These are phyloP conservation scores for Arthrocladium fulminans DNA, from an alignment of 2,329 filamentous ascomycete genomes.

Conservation along the genomic window DNA sequence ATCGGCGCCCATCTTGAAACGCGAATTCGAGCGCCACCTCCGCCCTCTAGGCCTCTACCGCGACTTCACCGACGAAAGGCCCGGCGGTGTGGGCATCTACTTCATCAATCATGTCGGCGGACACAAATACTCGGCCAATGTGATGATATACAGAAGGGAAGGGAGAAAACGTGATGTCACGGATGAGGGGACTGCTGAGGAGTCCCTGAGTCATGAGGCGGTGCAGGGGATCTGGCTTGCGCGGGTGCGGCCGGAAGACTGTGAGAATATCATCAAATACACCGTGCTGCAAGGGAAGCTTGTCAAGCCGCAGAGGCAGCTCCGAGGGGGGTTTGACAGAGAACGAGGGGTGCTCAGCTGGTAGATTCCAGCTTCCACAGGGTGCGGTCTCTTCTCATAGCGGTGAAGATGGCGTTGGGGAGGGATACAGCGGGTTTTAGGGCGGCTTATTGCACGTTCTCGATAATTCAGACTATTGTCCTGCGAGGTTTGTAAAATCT, in stretches of 20 bases:
- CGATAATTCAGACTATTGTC: too few relatives aligned
- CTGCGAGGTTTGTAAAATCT: too few relatives aligned
- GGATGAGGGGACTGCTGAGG: conserved; percentile 30
- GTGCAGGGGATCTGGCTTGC: conserved; percentile 91
- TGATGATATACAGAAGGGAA: conserved; percentile 74
- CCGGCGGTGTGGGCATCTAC: conserved; percentile 88
- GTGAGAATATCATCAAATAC: conserved; percentile 81
- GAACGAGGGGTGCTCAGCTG: conserved; percentile 74
- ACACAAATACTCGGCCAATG: conserved; percentile 92
- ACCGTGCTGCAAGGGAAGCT: conserved; percentile 91
- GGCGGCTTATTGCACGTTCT: too few relatives aligned
- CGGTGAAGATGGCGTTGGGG: too few relatives aligned
- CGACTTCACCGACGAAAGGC: conserved; percentile 77
- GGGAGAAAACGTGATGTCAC: conserved; percentile 29
- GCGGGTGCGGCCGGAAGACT: conserved; percentile 74
- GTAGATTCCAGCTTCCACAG: too few relatives aligned
- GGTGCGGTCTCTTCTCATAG: too few relatives aligned
- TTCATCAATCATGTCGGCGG: conserved; percentile 95
- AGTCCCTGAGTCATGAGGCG: conserved; percentile 45
- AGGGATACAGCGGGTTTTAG: too few relatives aligned
- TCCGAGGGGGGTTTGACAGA: conserved; percentile 86
- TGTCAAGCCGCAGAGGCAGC: conserved; percentile 75
- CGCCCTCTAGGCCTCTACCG: conserved; percentile 75
- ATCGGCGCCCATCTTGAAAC: conserved; percentile 77
- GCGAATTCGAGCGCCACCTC: conserved; percentile 82